phyloP scores from a whole-genome alignment of 345 rosid species.

The Hypericum perforatum region DNA sequence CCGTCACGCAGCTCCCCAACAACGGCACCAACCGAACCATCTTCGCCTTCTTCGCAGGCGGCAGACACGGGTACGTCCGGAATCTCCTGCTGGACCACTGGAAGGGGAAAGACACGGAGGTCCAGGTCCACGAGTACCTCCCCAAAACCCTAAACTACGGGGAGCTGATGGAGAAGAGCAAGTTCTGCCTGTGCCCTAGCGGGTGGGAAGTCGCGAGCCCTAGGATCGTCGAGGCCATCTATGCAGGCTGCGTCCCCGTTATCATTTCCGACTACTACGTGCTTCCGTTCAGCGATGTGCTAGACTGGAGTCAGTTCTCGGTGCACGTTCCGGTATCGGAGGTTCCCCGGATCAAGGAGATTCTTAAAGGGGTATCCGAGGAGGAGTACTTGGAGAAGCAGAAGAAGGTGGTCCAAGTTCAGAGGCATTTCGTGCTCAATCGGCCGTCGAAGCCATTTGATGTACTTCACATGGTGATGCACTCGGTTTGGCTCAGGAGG shows the following conservation, averaged over 20 bases:
- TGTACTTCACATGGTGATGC: conserved; percentile 46
- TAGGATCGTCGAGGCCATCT: conserved; percentile 34
- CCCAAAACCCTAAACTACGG: conserved; percentile 24
- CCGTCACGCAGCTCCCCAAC: conserved; percentile 8
- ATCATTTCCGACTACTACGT: conserved; percentile 33
- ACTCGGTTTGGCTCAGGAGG: conserved; percentile 54
- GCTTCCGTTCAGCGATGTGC: conserved; percentile 43
- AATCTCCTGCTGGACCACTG: conserved; percentile 26
- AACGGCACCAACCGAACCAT: conserved; percentile 20
- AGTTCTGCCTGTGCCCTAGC: conserved; percentile 59
- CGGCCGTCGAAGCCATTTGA: conserved; percentile 45
- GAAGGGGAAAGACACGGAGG: conserved; percentile 35
- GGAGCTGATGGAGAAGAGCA: conserved; percentile 34
- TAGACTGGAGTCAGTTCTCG: conserved; percentile 40
- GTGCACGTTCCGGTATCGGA: conserved; percentile 26
- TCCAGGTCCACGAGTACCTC: conserved; percentile 34
- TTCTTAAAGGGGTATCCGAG: conserved; percentile 30
- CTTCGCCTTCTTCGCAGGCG: conserved; percentile 38
- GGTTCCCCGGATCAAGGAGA: conserved; percentile 36
- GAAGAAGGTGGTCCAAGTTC: conserved; percentile 26
- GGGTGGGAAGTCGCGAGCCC: conserved; percentile 65
- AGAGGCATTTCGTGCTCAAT: conserved; percentile 42
- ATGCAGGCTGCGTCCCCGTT: conserved; percentile 39
- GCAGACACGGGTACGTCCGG: conserved; percentile 35
- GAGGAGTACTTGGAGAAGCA: conserved; percentile 31